Conservation (phyloP, 306 rosid genomes). For the Potentilla sterilis region DNA sequence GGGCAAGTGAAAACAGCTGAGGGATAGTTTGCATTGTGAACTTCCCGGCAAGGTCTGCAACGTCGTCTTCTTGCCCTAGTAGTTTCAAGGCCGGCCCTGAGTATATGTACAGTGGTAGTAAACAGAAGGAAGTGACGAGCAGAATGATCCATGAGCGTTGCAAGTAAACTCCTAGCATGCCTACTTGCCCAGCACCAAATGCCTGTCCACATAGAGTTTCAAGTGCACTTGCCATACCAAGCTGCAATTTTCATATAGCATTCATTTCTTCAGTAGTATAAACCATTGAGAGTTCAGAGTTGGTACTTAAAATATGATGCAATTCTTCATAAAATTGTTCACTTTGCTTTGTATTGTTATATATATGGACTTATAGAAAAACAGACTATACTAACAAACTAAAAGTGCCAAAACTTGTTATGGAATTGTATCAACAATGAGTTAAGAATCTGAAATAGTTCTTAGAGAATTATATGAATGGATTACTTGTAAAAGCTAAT, state of each 20-base stretch:
- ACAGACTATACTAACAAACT: background rate
- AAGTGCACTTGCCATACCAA: conserved; percentile 96
- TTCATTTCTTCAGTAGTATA: background rate
- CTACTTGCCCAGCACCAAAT: conserved; percentile 88
- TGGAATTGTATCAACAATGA: background rate
- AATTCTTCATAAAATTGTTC: background rate
- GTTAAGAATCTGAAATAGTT: background rate
- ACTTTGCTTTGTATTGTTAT: background rate
- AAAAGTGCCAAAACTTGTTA: background rate
- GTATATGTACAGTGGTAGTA: conserved; percentile 70
- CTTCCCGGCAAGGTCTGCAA: conserved; percentile 73
- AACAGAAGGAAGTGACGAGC: conserved; percentile 41
- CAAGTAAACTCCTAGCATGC: conserved; percentile 89
- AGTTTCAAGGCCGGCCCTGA: conserved; percentile 58
- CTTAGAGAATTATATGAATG: background rate
- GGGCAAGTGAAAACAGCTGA: conserved; percentile 81
- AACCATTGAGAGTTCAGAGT: background rate
- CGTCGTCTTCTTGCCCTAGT: conserved; percentile 65
- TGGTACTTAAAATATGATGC: background rate
- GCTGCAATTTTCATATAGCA: conserved; percentile 43
- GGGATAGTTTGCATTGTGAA: conserved; percentile 82
- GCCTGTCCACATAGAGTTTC: conserved; percentile 98
- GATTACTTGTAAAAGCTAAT: background rate
- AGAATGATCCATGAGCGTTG: conserved; percentile 88
- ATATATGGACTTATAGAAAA: background rate